Base-by-base conservation (phyloP, 495 filamentous ascomycete genomes). In the Aspergillus sparsus region DNA sequence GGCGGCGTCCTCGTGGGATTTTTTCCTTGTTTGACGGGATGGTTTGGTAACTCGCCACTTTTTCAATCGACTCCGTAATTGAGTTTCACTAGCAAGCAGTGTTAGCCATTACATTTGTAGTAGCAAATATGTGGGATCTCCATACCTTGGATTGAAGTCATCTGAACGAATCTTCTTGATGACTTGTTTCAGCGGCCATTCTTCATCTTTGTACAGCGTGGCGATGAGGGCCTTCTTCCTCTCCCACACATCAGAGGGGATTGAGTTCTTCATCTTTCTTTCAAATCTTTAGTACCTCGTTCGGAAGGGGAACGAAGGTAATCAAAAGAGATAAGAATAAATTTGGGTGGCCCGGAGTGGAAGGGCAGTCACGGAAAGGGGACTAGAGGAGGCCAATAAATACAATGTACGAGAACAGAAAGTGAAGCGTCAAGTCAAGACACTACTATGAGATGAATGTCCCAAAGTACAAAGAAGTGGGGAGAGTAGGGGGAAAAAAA, bases 1-100 rank as follows among this genome's bases (percentile, higher is more conserved):
- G 27, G 60, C 53, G 27, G 51, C 62, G 44, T 67, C 71, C 32
- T 71, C 71, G 7, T 69, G 63, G 27, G 72, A 68, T 46, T 79
- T 78, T 69, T 79, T 79, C 44, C 76, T 71, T 27, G 71, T 75
- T 46, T 78, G 77, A 32, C 77, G 77, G 11, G 77, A 80, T 35
- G 77, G 77, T 55, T 80, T 80, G 61, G 77, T 80, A 33, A 80
- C 77, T 16, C 77, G 69, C 77, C 77, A 80, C 66, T 80, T 80
- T 72, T 80, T 80, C 51, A 80, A 56, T 47, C 77, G 71, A 53
- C 77, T 80, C 35, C 77, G 74, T 55, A 80, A 47, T 65, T 80
- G 77, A 15, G 77, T 80, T 68, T 80, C 77, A 67, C 77, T 80
- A 49, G 32, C 0, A 18, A 4, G 8, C 16, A 49, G 12, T 50